Evolutionary conservation across 1,139 yeast species (phyloP), one percentile per base, ranked within the genome.

Genomic region (Pichia sp.): DNA sequence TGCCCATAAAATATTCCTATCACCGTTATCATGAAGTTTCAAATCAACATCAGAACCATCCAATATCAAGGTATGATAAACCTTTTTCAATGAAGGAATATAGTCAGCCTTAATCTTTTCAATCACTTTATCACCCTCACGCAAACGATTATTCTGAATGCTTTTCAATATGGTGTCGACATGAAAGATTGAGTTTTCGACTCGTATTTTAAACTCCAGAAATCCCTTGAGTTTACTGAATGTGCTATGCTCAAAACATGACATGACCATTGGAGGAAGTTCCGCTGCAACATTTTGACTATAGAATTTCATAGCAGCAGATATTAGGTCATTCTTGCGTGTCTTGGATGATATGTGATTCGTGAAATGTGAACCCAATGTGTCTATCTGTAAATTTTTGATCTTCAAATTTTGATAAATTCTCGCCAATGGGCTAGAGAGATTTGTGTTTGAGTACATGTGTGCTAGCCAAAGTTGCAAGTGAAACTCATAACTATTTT

Each of bases 301-400:
- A 63, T 85, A 85, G 57, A 84, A 78, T 5, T 76, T 63, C 15
- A 62, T 53, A 0, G 67, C 64, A 2, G 64, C 64, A 7, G 60
- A 45, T 11, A 67, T 46, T 8, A 60, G 56, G 10, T 63, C 65
- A 26, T 61, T 49, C 3, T 59, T 52, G 1, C 63, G 61, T 10
- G 65, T 61, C 2, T 73, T 62, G 0, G 82, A 65, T 0, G 82
- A 71, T 26, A 73, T 62, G 50, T 89, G 74, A 0, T 82, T 75
- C 7, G 75, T 66, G 13, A 87, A 66, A 57, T 77, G 75, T 59
- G 86, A 84, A 15, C 84, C 78, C 53, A 90, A 70, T 0, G 93
- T 82, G 65, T 93, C 98, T 59, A 80, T 76, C 69, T 93, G 99
- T 11, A 90, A 71, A 73, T 85, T 85, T 64, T 87, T 88, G 59